Base-by-base conservation (phyloP, 2,329 filamentous ascomycete genomes). In the Nakataea oryzae region DNA sequence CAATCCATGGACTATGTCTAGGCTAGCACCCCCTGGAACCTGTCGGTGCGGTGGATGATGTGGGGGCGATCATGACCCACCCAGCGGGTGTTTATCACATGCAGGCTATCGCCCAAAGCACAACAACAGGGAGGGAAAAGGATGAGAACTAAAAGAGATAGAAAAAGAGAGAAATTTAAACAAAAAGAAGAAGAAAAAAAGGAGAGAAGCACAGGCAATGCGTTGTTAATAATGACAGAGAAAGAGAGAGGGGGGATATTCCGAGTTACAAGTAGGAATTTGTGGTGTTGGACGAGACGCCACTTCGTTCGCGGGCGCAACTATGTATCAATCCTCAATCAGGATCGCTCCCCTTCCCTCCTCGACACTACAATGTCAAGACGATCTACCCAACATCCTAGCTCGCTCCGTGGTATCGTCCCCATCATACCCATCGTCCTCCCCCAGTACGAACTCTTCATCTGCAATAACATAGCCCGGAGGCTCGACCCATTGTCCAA, bases 401-500 rank as follows among this genome's bases (percentile, higher is more conserved):
- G 80, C 80, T 67, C 78, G 78, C 75, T 86, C 86, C 65, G 81
- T 73, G 1, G 74, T 72, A 24, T 81, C 77, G 63, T 83, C 78
- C 60, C 82, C 79, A 60, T 78, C 74, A n/a, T 50, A n/a, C 21
- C 24, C 41, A 64, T 80, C 79, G 13, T 74, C 72, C 32, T 74
- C 73, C 61, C 80, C 81, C 50, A 86, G 83, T 62, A 91, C 73
- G 63, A 90, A 77, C 70, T 86, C 87, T 64, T 88, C 89, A 64
- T 91, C 88, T 41, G 84, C 86, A 21, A 83, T 86, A 64, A 90
- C 88, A 69, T 85, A 87, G 67, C 92, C 90, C 2, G 90, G 90
- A 59, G 90, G 87, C 57, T 87, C 84, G 65, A 95, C 85, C 90
- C 90, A 95, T 70, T 93, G 90, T 64, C 82, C 90, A 26, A 96